A percentile compares a stretch with the other conserved stretches of the same genome.
phyloP scores from a whole-genome alignment of 139 green algal genomes.

The Micractinium conductrix region DNA sequence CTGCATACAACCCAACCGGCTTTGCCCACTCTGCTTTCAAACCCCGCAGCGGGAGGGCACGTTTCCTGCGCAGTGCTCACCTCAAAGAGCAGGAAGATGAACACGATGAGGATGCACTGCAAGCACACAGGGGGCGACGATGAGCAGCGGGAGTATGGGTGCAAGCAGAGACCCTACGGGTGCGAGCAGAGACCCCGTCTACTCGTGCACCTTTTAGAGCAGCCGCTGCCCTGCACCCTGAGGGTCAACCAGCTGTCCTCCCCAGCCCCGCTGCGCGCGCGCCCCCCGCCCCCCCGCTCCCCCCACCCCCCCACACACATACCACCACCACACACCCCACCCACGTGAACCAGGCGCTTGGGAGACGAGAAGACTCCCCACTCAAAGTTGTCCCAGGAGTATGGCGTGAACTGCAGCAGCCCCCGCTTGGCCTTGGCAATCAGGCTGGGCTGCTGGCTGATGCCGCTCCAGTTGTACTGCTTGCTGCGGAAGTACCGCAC shows the following conservation, averaged over 20 bases:
- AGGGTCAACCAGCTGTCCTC: too few species aligned
- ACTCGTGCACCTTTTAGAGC: background rate
- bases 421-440: conserved; percentile 62
- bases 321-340: background rate
- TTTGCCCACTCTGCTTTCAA: too few species aligned
- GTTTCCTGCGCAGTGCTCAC: too few species aligned
- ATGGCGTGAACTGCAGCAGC: conserved; percentile 81
- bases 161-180: background rate
- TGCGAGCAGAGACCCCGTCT: background rate
- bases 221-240: too few species aligned
- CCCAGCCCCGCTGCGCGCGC: too few species aligned
- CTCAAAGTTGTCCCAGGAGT: conserved; percentile 74
- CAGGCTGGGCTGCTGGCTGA: conserved; percentile 69
- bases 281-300: too few species aligned
- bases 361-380: conserved; percentile 66
- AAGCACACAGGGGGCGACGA: background rate
- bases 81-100: conserved; percentile 53
- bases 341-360: conserved; percentile 62
- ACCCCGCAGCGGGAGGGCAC: too few species aligned
- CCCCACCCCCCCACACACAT: background rate
- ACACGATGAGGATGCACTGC: conserved; percentile 54
- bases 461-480: conserved; percentile 73
- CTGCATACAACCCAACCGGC: too few species aligned
- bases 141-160: too few species aligned
- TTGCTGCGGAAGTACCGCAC: conserved; percentile 66